Evolutionary conservation across 2,329 filamentous ascomycete genomes (phyloP), one percentile per base, ranked within the genome.

Genomic region (Colletotrichum camelliae): DNA sequence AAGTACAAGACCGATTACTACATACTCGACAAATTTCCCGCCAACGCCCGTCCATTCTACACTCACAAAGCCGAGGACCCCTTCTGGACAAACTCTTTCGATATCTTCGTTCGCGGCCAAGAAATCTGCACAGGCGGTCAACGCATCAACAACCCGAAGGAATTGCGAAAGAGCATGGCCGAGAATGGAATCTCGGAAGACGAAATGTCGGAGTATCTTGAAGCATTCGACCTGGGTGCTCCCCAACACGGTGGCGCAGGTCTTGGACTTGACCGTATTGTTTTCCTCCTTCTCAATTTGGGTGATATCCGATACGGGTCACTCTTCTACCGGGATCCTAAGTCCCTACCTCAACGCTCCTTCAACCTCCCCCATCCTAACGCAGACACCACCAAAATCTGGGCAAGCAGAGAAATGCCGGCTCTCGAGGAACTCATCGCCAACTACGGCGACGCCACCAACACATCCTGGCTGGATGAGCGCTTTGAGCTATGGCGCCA

Each of bases 371-470:
- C 95, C 5, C 96, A 98, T 82, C 95, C 95, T 5, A 95, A 98
- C 79, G 94, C 96, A 8, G 96, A 96, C 81, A 98, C 96, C 1
- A 90, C 86, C 15, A 85, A 86, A 78, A 58, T 58, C 15, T 75
- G 67, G 71, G 71, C 66, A 7, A 71, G 71, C 12, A 66, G 52
- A 24, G 88, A 93, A 66, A 87, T 94, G 70, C 96, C 96, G 67
- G 89, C 95, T 0, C 83, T 98, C 7, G 95, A 96, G 82, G 94
- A 98, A 82, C 92, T 98, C 57, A 96, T 98, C 83, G 95, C 95
- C 81, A 98, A 98, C 84, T 98, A 98, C 80, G 96, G 96, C 77
- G 96, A 98, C 84, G 95, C 96, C 3, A 96, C 95, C 65, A 97
- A 98, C 81, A 98, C 96, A 0, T 97, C 95, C 0, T 98, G 96